Conservation (phyloP, 1,284 basidiomycete genomes). For the Cutaneotrichosporon sp. region DNA sequence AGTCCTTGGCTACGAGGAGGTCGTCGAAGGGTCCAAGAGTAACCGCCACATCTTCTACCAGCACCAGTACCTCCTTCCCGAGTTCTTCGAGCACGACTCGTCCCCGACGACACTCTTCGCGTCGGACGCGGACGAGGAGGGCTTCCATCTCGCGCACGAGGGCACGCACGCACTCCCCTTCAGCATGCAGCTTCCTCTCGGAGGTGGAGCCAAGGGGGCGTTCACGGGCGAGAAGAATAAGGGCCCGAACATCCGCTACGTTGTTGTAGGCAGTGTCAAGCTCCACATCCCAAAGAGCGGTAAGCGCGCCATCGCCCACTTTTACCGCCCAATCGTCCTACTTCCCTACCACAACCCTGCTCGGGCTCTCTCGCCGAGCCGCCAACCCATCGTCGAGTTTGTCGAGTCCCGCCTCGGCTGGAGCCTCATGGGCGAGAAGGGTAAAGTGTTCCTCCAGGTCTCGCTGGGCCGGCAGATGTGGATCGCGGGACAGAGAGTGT, state of each 20-base stretch:
- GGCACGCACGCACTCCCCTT: slow-evolving; percentile 77
- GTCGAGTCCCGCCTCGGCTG: slow-evolving; percentile 60
- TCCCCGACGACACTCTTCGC: slow-evolving; percentile 56
- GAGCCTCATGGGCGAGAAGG: slow-evolving; percentile 63
- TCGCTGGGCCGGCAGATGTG: slow-evolving; percentile 73
- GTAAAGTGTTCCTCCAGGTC: slow-evolving; percentile 71
- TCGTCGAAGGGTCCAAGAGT: slow-evolving; percentile 58
- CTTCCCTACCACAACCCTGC: slow-evolving; percentile 76
- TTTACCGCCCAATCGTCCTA: slow-evolving; percentile 80
- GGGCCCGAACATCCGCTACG: slow-evolving; percentile 68
- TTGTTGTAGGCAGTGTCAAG: slow-evolving; percentile 80
- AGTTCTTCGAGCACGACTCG: slow-evolving; percentile 52
- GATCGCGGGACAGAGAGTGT: slow-evolving; percentile 81
- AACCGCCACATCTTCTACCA: slow-evolving; percentile 83
- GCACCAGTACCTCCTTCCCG: slow-evolving; percentile 64
- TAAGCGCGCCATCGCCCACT: slow-evolving; percentile 80
- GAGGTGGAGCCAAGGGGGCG: slow-evolving; percentile 70
- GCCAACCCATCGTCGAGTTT: slow-evolving; percentile 64
- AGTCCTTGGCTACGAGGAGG: slow-evolving; percentile 78
- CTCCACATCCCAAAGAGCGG: slow-evolving; percentile 67
- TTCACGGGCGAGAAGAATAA: slow-evolving; percentile 61
- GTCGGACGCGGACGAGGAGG: slow-evolving; percentile 65
- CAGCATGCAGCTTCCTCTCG: slow-evolving; percentile 68
- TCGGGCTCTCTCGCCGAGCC: slow-evolving; percentile 63
- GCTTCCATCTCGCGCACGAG: slow-evolving; percentile 64